phyloP scores from a whole-genome alignment of 192 early-diverging fungal species.

The Kickxella alabastrina region DNA sequence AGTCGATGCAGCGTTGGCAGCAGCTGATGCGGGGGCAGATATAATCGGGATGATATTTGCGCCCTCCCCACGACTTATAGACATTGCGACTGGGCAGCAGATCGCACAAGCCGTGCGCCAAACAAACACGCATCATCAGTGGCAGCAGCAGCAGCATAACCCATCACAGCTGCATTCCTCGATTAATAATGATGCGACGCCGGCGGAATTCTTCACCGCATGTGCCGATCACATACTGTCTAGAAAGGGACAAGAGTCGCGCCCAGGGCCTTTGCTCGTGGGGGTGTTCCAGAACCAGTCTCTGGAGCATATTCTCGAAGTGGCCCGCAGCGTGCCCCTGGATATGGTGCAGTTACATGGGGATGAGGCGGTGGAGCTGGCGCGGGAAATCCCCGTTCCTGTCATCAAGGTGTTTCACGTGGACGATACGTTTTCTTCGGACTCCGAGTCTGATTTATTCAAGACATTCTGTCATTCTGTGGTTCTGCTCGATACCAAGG shows the following conservation, averaged over 20 bases:
- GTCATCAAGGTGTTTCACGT: constrained; percentile 90
- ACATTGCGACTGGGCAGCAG: constrained; percentile 56
- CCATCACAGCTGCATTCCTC: background rate
- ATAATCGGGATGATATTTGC: constrained; percentile 96
- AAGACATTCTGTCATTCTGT: constrained; percentile 22
- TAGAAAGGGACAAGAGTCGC: no score
- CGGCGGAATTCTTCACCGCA: constrained; percentile 16
- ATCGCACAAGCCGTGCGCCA: constrained; percentile 69
- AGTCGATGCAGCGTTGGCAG: constrained; percentile 73
- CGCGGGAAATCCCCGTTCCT: constrained; percentile 69
- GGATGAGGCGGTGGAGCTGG: constrained; percentile 60
- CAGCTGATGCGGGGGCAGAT: constrained; percentile 76
- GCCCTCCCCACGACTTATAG: constrained; percentile 74
- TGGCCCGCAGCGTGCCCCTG: constrained; percentile 62
- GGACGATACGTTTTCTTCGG: constrained; percentile 53
- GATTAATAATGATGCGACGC: background rate
- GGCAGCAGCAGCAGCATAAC: background rate
- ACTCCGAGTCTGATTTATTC: constrained; percentile 6
- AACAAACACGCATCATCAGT: constrained; percentile 6
- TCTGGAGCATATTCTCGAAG: constrained; percentile 67
- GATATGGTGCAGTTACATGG: constrained; percentile 97
- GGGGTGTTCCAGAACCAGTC: constrained; percentile 93
- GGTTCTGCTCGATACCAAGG: constrained; percentile 63
- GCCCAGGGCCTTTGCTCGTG: constrained; percentile 80
- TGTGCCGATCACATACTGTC: constrained; percentile 54